phyloP scores from a whole-genome alignment of 495 filamentous ascomycete genomes.

The Penicillium bovifimosum region DNA sequence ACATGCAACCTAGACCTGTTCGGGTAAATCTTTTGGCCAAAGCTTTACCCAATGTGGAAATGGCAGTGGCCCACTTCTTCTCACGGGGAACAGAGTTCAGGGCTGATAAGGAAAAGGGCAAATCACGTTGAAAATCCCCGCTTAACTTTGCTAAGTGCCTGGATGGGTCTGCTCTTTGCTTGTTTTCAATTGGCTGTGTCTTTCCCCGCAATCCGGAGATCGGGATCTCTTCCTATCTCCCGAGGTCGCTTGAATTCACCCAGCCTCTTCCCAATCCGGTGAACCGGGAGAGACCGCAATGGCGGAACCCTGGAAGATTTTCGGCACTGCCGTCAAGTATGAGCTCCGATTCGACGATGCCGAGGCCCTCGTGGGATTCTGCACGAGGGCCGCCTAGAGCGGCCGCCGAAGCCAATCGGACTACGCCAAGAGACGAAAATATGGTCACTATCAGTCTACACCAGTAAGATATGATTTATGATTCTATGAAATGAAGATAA shows the following conservation, averaged over 20 bases:
- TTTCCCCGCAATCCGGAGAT: background rate
- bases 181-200: background rate
- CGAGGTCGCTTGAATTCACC: background rate
- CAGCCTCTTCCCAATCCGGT: background rate
- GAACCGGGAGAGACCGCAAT: background rate
- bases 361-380: too few relatives aligned
- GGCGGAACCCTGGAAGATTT: background rate
- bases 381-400: too few relatives aligned
- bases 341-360: too few relatives aligned
- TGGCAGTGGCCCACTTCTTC: background rate
- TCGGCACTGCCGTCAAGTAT: too few relatives aligned
- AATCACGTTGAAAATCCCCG: background rate
- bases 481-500: too few relatives aligned
- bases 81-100: background rate
- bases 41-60: background rate
- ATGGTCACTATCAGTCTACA: too few relatives aligned
- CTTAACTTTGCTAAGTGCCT: background rate
- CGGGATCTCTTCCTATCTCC: background rate
- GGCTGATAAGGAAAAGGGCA: background rate
- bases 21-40: slow-evolving; percentile 10
- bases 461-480: too few relatives aligned
- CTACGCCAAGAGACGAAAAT: too few relatives aligned
- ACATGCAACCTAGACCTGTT: background rate
- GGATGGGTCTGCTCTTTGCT: background rate
- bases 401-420: background rate